Evolutionary conservation across 257 asterid species (phyloP), one percentile per base, ranked within the genome.

Genomic region (Ocimum tenuiflorum): DNA sequence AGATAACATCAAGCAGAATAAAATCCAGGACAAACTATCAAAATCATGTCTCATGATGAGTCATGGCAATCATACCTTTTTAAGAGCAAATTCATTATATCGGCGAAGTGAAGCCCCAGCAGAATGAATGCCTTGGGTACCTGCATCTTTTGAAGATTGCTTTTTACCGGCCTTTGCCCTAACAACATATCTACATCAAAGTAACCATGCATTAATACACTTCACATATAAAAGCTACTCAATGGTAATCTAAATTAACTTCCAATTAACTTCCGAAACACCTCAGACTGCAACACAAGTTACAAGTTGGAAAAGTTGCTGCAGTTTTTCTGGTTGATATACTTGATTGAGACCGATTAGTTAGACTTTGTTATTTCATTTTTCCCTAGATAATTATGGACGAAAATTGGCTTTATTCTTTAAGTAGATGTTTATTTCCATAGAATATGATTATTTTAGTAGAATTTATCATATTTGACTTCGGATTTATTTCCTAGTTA

Each of bases 31-130:
- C 31, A 15, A 33, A 33, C 17, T 8, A 18, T 18, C 70, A 38
- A 53, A 53, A 45, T 60, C 47, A 58, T 60, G 60, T 51, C 6
- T 39, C 14, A 13, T 33, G 17, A 50, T 23, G 18, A 63, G 42
- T 61, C 64, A 62, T 17, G 20, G 62, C 38, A 20, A 0, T 0
- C 53, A 9, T 78, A 92, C 99, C 97, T 87, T 92, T 72, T 89
- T 89, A 15, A 92, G 86, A 67, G 81, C 97, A 58, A 89, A 79
- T 74, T 92, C 99, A 77, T 92, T 92, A 74, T 92, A 81, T 8
- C 99, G 94, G 62, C 99, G 95, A 70, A 92, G 96, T 63, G 96
- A 81, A 68, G 99, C 97, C 70, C 99, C 99, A 63, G 99, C 99
- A 73, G 99, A 92, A 81, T 92, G 99, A 45, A 78, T 83, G 76